A percentile compares a stretch with the other conserved stretches of the same genome.
Conservation (phyloP, 2,329 filamentous ascomycete genomes). For the Fusarium mangiferae region DNA sequence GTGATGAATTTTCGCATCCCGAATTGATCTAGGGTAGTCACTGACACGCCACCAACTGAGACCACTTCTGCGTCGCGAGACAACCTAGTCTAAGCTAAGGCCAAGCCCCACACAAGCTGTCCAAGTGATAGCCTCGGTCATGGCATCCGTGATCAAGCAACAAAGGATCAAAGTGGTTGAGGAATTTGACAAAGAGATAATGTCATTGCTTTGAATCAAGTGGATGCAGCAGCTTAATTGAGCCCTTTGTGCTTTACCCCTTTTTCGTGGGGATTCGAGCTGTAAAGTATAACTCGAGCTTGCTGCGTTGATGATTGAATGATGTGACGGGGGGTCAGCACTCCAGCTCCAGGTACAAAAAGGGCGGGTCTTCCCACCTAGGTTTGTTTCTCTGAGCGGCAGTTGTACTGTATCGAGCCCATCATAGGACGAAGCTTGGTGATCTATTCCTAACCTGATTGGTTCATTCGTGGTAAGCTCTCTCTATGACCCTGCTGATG, state of each 20-base stretch:
- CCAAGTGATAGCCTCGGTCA: conserved; percentile 34
- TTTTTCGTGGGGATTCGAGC: background rate
- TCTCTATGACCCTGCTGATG: background rate
- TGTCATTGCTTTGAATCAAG: background rate
- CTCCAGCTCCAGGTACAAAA: conserved; percentile 44
- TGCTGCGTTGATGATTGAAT: conserved; percentile 26
- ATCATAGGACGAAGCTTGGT: conserved; percentile 38
- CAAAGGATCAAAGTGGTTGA: background rate
- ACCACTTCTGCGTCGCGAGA: conserved; percentile 28
- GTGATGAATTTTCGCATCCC: conserved; percentile 1
- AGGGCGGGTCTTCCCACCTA: conserved; percentile 46
- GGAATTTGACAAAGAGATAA: conserved; percentile 2
- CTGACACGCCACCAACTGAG: conserved; percentile 35
- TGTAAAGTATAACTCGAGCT: background rate
- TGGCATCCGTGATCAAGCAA: background rate
- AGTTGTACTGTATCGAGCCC: conserved; percentile 30
- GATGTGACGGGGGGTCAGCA: conserved; percentile 28
- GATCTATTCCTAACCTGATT: conserved; percentile 18
- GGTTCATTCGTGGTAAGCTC: conserved; percentile 26
- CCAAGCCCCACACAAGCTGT: conserved; percentile 28
- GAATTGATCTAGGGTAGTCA: conserved; percentile 28
- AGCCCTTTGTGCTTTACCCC: background rate
- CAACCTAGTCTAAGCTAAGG: background rate
- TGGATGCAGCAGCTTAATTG: background rate
- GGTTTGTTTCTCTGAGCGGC: conserved; percentile 32